Percentiles rank a stretch among this genome's conserved stretches.
phyloP scores from a whole-genome alignment of 2,329 filamentous ascomycete species.

The Arachnomyces sp. region DNA sequence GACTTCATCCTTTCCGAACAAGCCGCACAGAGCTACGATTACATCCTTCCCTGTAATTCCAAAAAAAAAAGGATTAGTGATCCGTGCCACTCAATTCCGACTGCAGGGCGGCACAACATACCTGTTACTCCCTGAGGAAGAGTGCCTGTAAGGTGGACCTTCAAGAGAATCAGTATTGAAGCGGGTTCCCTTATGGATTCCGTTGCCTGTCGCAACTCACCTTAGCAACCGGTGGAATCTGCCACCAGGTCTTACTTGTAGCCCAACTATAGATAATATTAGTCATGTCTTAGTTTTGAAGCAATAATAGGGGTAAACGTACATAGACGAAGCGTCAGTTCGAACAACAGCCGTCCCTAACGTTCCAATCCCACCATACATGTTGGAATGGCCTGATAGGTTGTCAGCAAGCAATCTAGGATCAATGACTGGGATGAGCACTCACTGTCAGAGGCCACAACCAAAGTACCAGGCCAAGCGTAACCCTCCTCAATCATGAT shows the following conservation, averaged over 20 bases:
- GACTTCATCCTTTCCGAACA: slow-evolving; percentile 82
- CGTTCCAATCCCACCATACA: slow-evolving; percentile 72
- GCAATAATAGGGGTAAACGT: too few species aligned
- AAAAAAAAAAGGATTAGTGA: too few species aligned
- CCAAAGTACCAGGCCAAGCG: slow-evolving; percentile 77
- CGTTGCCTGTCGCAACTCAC: slow-evolving; percentile 67
- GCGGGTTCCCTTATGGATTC: too few species aligned
- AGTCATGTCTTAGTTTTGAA: too few species aligned
- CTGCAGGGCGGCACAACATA: too few species aligned
- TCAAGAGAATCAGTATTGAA: too few species aligned
- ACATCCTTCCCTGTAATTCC: slow-evolving; percentile 73
- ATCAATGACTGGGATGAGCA: background rate
- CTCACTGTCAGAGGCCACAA: slow-evolving; percentile 56
- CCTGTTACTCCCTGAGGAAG: slow-evolving; percentile 61
- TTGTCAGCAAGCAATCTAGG: background rate
- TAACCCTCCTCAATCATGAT: slow-evolving; percentile 70
- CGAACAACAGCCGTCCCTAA: slow-evolving; percentile 75
- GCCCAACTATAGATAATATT: slow-evolving; percentile 58
- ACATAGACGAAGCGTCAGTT: slow-evolving; percentile 62
- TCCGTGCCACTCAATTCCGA: too few species aligned
- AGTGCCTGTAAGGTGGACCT: slow-evolving; percentile 52
- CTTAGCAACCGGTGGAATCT: slow-evolving; percentile 74
- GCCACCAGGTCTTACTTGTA: slow-evolving; percentile 77
- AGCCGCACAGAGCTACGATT: slow-evolving; percentile 76
- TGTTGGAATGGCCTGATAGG: slow-evolving; percentile 55